Evolutionary conservation across 805 yeast genomes (phyloP).

Genomic region (Metschnikowia similis): DNA sequence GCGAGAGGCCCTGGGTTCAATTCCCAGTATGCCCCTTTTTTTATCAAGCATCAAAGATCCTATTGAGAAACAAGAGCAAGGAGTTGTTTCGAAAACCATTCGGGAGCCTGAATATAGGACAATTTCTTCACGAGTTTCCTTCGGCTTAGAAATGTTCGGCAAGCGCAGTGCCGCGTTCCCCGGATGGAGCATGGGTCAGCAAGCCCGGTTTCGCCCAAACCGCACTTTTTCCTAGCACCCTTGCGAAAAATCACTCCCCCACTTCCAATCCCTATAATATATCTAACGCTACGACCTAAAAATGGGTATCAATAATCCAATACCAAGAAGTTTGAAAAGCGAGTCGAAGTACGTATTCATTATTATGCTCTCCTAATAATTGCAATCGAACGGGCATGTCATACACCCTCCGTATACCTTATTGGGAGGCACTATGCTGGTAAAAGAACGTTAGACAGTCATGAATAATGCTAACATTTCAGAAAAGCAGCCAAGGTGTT

Average conservation of each 20-base stretch:
- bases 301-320: constrained; percentile 79
- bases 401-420: not conserved
- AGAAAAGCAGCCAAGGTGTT: constrained; percentile 92
- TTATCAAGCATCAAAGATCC: constrained; percentile 1
- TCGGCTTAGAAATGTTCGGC: not conserved
- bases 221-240: constrained; percentile 3
- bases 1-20: constrained; percentile 64
- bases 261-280: not conserved
- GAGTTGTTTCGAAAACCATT: too few relatives aligned
- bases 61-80: too few relatives aligned
- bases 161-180: not conserved
- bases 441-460: not conserved
- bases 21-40: constrained; percentile 47
- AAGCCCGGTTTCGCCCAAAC: not conserved
- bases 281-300: not conserved
- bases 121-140: too few relatives aligned
- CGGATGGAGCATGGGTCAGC: constrained; percentile 4
- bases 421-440: not conserved
- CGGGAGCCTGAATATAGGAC: too few relatives aligned
- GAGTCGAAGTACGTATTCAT: constrained; percentile 68
- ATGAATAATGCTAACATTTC: not conserved
- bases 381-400: not conserved
- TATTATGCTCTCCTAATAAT: not conserved
- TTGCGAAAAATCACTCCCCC: not conserved
- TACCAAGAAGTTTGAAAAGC: constrained; percentile 82